phyloP scores from a whole-genome alignment of 2,329 filamentous ascomycete genomes.

The Byssochlamys sp. region DNA sequence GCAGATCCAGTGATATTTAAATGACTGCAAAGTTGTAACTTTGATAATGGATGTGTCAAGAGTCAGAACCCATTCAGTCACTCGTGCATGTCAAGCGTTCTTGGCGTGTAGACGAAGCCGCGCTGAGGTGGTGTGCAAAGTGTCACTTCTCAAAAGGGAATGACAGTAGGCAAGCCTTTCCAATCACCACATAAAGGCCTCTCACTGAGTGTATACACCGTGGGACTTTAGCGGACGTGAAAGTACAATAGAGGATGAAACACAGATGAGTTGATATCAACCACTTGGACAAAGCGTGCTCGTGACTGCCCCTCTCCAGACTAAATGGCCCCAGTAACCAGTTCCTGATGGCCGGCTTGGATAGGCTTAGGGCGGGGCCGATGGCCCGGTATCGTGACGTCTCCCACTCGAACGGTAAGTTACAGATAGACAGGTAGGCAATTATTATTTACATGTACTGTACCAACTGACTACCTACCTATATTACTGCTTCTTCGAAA shows the following conservation, averaged over 20 bases:
- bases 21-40: background rate
- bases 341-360: constrained; percentile 1
- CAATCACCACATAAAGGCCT: background rate
- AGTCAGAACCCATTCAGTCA: background rate
- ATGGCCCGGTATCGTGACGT: background rate
- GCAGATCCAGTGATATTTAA: background rate
- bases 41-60: background rate
- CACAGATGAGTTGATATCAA: background rate
- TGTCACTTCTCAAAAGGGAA: background rate
- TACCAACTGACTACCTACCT: no score
- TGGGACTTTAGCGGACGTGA: background rate
- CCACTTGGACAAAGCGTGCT: constrained; percentile 1
- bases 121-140: background rate
- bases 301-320: constrained; percentile 16
- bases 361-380: constrained; percentile 12
- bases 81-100: background rate
- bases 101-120: background rate
- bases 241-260: background rate
- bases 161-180: background rate
- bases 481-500: no score
- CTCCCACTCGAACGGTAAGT: background rate
- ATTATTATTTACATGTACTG: background rate
- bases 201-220: background rate
- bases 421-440: background rate
- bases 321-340: no score